Base-by-base conservation (phyloP, 805 yeast genomes). In the Starmerella vitae region DNA sequence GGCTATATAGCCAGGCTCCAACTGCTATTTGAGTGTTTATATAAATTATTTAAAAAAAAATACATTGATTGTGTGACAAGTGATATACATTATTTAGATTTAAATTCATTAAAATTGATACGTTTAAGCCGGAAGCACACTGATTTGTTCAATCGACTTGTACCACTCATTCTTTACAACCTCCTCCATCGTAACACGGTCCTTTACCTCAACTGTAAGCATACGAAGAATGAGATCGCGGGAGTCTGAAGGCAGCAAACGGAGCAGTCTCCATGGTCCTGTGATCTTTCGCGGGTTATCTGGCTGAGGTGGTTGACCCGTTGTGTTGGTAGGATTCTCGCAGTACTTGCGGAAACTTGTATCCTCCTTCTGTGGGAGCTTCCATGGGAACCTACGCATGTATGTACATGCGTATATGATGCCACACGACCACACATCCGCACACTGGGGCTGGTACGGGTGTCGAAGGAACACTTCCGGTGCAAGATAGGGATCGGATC, bases 401-500 rank as follows among this genome's bases (percentile, higher is more conserved):
- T 78, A 67, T 86, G 85, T 81, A 61, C 97, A 86, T 57, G 94
- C 84, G 56, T 71, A 88, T 38, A 91, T 83, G 21, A 88, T 82
- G 0, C 94, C 97, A 38, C 83, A 65, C 1, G 94, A 82, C 98
- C 98, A 88, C 18, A 86, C 72, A 57, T 88, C 98, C 2, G 77
- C 83, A 5, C 78, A 76, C 37, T 91, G 71, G 15, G 96, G 91
- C 57, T 88, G 95, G 58, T 88, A 88, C 18, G 58, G 58, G 30
- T 53, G 46, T 38, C 62, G 61, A 17, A 62, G 55, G 40, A 88
- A 67, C 31, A 88, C 86, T 58, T 88, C 98, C 0, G 97, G 97
- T 0, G 96, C 91, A 45, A 88, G 63, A 55, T 88, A 88, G 2
- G 98, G 97, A 59, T 88, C 98, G 2, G 93, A 80, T 13, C 98